phyloP scores from a whole-genome alignment of 768 basidiomycete genomes.

The Leccinellum albellum region DNA sequence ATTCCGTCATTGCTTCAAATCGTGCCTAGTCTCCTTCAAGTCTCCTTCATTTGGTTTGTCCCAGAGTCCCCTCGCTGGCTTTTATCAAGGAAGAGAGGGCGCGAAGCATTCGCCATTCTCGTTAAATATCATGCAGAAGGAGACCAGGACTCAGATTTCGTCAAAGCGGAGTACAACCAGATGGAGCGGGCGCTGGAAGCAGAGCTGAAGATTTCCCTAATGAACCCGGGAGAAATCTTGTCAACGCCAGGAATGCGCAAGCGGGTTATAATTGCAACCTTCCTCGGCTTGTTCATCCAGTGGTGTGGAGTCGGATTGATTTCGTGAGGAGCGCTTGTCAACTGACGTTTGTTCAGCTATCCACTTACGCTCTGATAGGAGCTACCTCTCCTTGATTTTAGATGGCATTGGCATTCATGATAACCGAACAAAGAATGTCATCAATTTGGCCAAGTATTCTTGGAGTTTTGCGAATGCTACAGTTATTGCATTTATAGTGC shows the following conservation, averaged over 20 bases:
- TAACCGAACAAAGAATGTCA: conserved; percentile 13
- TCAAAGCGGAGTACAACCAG: neutral
- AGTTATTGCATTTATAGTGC: neutral
- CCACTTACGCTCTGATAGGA: neutral
- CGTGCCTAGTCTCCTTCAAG: conserved; percentile 48
- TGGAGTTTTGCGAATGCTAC: neutral
- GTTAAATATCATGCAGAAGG: conserved; percentile 59
- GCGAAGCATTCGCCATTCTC: conserved; percentile 46
- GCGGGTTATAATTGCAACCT: conserved; percentile 4
- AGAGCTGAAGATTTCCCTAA: neutral
- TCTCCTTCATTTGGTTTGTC: conserved; percentile 52
- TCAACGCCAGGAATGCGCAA: conserved; percentile 9
- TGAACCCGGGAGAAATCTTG: neutral
- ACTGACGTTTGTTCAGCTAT: neutral
- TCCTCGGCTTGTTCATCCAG: conserved; percentile 5
- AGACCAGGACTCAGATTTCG: neutral
- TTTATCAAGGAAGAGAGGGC: conserved; percentile 49
- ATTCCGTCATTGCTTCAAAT: conserved; percentile 57
- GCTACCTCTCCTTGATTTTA: conserved; percentile 11
- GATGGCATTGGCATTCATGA: conserved; percentile 14
- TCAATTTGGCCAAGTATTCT: conserved; percentile 6
- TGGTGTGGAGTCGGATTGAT: conserved; percentile 2
- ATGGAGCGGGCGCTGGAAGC: neutral
- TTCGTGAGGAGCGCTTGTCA: conserved; percentile 1
- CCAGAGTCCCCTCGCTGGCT: conserved; percentile 68